Evolutionary conservation across 306 rosid genomes (phyloP).

Genomic region (Abrus precatorius): DNA sequence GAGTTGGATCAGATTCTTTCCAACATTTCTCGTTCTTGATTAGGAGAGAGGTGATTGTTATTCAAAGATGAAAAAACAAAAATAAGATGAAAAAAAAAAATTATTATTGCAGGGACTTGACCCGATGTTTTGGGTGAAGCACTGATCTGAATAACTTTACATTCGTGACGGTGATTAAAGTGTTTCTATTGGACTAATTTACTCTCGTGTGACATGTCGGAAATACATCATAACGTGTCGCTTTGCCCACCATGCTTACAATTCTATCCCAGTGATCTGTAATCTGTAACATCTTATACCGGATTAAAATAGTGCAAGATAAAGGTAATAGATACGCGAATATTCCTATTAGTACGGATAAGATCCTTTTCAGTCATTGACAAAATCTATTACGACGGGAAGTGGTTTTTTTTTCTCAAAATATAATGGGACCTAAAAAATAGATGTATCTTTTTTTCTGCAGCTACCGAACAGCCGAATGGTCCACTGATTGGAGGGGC

Average conservation of each 20-base stretch:
- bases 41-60: neutral
- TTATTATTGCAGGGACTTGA: neutral
- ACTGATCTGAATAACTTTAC: neutral
- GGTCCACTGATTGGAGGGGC: too few relatives aligned
- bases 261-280: neutral
- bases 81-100: neutral
- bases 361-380: too few relatives aligned
- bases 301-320: neutral
- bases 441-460: too few relatives aligned
- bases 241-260: neutral
- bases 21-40: neutral
- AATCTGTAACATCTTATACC: neutral
- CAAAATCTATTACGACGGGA: too few relatives aligned
- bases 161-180: neutral
- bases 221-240: neutral
- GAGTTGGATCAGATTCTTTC: neutral
- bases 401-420: too few relatives aligned
- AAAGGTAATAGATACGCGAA: neutral
- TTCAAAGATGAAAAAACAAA: neutral
- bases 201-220: neutral
- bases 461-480: too few relatives aligned
- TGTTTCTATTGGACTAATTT: neutral
- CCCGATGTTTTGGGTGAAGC: neutral
- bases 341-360: too few relatives aligned
- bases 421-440: too few relatives aligned